Evolutionary conservation across 768 basidiomycete species (phyloP), one percentile per base, ranked within the genome.

Genomic region (Tephrocybe sp.): DNA sequence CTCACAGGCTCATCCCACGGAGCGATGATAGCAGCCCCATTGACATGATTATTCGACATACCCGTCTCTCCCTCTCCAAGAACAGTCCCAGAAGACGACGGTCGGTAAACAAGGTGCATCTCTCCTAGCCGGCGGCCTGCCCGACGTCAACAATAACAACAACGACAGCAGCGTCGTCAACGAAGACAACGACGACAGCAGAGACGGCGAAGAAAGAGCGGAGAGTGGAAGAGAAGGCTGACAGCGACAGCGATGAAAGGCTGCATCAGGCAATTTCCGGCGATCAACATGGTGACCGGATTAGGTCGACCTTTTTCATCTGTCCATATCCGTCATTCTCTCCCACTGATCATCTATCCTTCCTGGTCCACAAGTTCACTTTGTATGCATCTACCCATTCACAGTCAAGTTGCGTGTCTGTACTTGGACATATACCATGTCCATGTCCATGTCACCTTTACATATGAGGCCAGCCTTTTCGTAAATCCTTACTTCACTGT

Each of bases 1-100:
- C 59, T 43, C 49, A 64, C 58, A 42, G 51, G 56, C 45, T 60
- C 53, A 34, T 38, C 33, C 61, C 60, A 54, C 21, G 52, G 53
- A 22, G 42, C 50, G 45, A 64, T 48, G 8, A 42, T 27, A 25
- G 52, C 15, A 7, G 16, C 29, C 15, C 34, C 34, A 25, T 49
- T 47, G 12, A 47, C 45, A 42, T 41, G 30, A 18, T 23, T 23
- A 29, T 29, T 29, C 27, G n/a, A n/a, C n/a, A 29, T 29, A 29
- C 11, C 11, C 11, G 43, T 50, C 7, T 49, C 21, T 34, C 24
- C 37, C 47, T 38, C 23, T 55, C 46, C 34, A 52, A 50, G 7
- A 25, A 55, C n/a, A 23, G 48, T 34, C 29, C 39, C 47, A 23
- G 31, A 29, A 12, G 54, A 39, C 37, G 39, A 31, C 18, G 47